These are phyloP conservation scores for Aspergillus fijiensis DNA, from an alignment of 2,329 filamentous ascomycete species.

Conservation along the genomic window DNA sequence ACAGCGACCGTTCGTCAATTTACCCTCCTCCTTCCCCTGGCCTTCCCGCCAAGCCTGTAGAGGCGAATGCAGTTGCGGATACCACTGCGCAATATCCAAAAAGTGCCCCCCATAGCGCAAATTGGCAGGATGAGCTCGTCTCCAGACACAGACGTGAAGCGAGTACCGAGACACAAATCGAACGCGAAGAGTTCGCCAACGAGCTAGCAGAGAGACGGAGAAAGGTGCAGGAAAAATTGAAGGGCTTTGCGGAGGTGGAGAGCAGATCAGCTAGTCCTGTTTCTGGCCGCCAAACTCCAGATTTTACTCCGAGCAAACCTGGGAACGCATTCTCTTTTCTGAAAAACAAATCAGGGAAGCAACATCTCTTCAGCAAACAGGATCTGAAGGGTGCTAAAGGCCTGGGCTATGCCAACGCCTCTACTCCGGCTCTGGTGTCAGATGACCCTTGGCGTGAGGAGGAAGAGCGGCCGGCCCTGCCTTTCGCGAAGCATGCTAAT, in stretches of 20 bases:
- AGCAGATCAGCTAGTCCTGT: slow-evolving; percentile 47
- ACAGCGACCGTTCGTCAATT: slow-evolving; percentile 79
- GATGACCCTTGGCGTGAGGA: slow-evolving; percentile 42
- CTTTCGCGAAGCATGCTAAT: slow-evolving; percentile 37
- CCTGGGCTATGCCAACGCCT: slow-evolving; percentile 42
- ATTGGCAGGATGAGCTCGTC: slow-evolving; percentile 52
- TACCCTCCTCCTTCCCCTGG: slow-evolving; percentile 55
- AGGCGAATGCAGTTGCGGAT: slow-evolving; percentile 13
- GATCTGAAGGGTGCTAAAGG: slow-evolving; percentile 44
- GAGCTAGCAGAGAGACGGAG: slow-evolving; percentile 50
- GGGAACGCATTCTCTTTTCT: slow-evolving; percentile 48
- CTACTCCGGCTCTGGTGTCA: slow-evolving; percentile 35
- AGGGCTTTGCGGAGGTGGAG: slow-evolving; percentile 43
- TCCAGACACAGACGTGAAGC: slow-evolving; percentile 43
- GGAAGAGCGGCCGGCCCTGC: slow-evolving; percentile 32
- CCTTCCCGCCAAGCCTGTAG: slow-evolving; percentile 35
- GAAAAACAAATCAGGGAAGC: slow-evolving; percentile 43
- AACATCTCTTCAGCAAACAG: slow-evolving; percentile 25
- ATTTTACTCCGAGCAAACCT: slow-evolving; percentile 31
- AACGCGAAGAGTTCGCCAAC: slow-evolving; percentile 49
- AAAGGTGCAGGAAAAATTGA: slow-evolving; percentile 50
- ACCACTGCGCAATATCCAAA: neutral
- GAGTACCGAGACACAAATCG: slow-evolving; percentile 51
- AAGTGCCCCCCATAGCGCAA: slow-evolving; percentile 18
- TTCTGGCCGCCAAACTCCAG: slow-evolving; percentile 35